Base-by-base conservation (phyloP, 306 rosid species). In the Senna tora region DNA sequence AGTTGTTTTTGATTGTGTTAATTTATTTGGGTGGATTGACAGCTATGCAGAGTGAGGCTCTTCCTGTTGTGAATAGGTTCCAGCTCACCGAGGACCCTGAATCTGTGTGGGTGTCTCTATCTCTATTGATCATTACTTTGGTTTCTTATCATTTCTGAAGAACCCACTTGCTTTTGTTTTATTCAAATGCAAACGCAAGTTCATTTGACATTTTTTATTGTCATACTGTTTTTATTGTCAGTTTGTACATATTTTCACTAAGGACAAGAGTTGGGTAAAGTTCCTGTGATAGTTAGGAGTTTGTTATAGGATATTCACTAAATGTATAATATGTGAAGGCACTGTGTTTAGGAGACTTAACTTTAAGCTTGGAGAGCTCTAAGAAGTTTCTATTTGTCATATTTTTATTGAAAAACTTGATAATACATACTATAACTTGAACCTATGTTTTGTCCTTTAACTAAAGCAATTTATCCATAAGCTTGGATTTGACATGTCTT, bases 31-130 rank as follows among this genome's bases (percentile, higher is more conserved):
- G 58, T 53, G 66, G 33, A 62, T 53, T 75, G 7, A 74, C 83
- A 94, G 99, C 97, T 85, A 94, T 91, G 99, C 95, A 91, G 86
- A 79, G 95, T 19, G 99, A 94, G 80, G 99, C 99, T 64, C 90
- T 89, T 81, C 96, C 97, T 41, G 68, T 91, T 32, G 95, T 89
- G 38, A 86, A 89, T 64, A 94, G 74, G 80, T 82, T 91, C 28
- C 82, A 85, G 46, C 97, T 94, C 50, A 75, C 73, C n/a, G 87
- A 89, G 79, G 95, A 86, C 63, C 76, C 67, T 47, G 58, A 74
- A 34, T 70, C 96, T 20, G 79, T 80, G 99, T 94, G 55, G 67
- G 97, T 87, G 66, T 51, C 39, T 69, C 21, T 59, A 9, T n/a
- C 47, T 67, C 15, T 19, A 19, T 5, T 59, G 61, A 9, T 22